Evolutionary conservation across 345 rosid species (phyloP), one percentile per base, ranked within the genome.

Genomic region (Raphanus raphanistrum): DNA sequence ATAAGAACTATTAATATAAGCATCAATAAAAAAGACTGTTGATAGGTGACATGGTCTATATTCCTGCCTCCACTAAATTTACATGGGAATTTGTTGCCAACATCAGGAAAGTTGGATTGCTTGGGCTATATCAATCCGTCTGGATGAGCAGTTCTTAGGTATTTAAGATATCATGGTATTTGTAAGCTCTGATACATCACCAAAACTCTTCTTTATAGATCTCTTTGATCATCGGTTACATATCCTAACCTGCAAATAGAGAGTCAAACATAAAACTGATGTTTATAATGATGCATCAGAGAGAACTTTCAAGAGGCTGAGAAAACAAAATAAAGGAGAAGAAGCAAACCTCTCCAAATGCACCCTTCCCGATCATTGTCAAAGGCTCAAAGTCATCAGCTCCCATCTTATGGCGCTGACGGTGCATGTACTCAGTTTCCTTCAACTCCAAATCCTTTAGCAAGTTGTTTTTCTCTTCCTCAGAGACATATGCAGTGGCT

Each of bases 301-400:
- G 21, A 21, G 21, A 21, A 21, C 21, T 21, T 21, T 21, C 21
- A 21, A 21, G 26, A 74, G 63, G 64, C 64, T 54, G 26, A 35
- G 38, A 21, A 21, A 21, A 21, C 21, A 21, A 21, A 21, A 21
- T 21, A 21, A 27, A 27, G 52, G 12, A 65, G 41, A 16, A 65
- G 41, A 60, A 27, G 17, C 28, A 73, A 41, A 94, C 99, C 99
- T 95, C 99, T 71, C 98, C 99, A 50, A 95, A 95, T 78, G 98
- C 98, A 80, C 99, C 99, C 85, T 90, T 95, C 66, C 99, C 99
- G 76, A 95, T 95, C 97, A 95, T 92, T 59, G 99, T 95, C 90
- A 95, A 84, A 31, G 94, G 97, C 82, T 94, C 98, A 38, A 94
- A 94, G 85, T 94, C 98, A 86, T 94, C 98, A 82, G 97, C 89